Evolutionary conservation across 495 filamentous ascomycete species (phyloP), one percentile per base, ranked within the genome.

Genomic region (Emericellopsis terricola): DNA sequence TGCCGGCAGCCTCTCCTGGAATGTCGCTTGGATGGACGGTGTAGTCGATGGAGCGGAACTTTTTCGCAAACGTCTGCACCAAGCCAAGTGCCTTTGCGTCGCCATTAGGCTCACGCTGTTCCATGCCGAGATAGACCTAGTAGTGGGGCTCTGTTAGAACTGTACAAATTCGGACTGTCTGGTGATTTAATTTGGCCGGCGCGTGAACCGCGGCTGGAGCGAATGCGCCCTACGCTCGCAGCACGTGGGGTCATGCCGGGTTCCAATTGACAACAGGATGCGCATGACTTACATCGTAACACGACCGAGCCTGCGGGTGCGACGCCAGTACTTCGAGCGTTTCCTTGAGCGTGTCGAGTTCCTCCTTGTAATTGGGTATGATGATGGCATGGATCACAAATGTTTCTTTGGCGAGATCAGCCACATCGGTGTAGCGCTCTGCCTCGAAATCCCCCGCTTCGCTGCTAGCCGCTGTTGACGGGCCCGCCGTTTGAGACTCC

Each of bases 101-200:
- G 9, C 59, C 58, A 18, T 62, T 53, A 29, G 41, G 42, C 46
- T 79, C 73, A 31, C 73, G 64, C 31, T 68, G 52, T 41, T 79
- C 74, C 73, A 79, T 77, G n/a, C 72, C 74, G n/a, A 79, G 59
- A 45, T 69, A 76, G 30, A 79, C 53, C 73, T 79, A 45, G 7
- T 16, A 9, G 7, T n/a, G n/a, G n/a, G n/a, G n/a, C n/a, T n/a
- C n/a, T n/a, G n/a, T n/a, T n/a, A n/a, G n/a, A n/a, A n/a, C n/a
- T n/a, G n/a, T n/a, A n/a, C n/a, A n/a, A n/a, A n/a, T n/a, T n/a
- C n/a, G n/a, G n/a, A n/a, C n/a, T n/a, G n/a, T n/a, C n/a, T n/a
- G n/a, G n/a, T n/a, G n/a, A n/a, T n/a, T n/a, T n/a, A n/a, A n/a
- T n/a, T n/a, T n/a, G n/a, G n/a, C n/a, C n/a, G n/a, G n/a, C n/a